Evolutionary conservation across 805 yeast species (phyloP).

Genomic region (Candida silvicultrix): DNA sequence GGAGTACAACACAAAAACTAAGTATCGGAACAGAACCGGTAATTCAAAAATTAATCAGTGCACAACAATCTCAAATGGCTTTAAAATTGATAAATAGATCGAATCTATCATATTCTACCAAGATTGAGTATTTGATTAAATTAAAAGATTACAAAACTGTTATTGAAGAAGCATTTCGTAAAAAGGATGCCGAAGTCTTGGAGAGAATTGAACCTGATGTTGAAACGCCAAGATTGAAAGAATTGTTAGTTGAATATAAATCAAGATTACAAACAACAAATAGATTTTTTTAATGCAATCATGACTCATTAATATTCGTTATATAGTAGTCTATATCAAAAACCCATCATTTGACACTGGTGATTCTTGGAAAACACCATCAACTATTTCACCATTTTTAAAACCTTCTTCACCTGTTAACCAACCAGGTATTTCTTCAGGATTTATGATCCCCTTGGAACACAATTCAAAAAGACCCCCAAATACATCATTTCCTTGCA

Average conservation of each 20-base stretch:
- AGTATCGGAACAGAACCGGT: constrained; percentile 71
- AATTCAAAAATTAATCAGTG: constrained; percentile 12
- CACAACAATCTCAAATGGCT: constrained; percentile 12
- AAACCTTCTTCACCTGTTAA: constrained; percentile 60
- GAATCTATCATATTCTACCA: constrained; percentile 10
- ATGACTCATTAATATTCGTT: neutral
- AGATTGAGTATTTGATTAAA: constrained; percentile 11
- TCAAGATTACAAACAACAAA: neutral
- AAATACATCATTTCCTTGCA: constrained; percentile 67
- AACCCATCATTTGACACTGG: neutral
- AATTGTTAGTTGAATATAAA: neutral
- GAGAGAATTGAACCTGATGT: constrained; percentile 3
- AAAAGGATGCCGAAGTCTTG: constrained; percentile 9
- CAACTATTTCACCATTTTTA: neutral
- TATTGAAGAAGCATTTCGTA: constrained; percentile 16
- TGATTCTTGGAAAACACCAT: neutral
- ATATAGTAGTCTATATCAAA: neutral
- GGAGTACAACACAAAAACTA: constrained; percentile 47
- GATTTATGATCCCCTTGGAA: constrained; percentile 38
- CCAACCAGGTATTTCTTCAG: constrained; percentile 65
- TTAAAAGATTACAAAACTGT: constrained; percentile 14
- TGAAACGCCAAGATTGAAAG: constrained; percentile 6
- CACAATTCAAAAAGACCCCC: constrained; percentile 74
- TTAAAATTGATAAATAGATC: constrained; percentile 10
- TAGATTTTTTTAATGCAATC: neutral